These are phyloP conservation scores for Tulasnella calospora DNA, from an alignment of 768 basidiomycete genomes.

Conservation along the genomic window DNA sequence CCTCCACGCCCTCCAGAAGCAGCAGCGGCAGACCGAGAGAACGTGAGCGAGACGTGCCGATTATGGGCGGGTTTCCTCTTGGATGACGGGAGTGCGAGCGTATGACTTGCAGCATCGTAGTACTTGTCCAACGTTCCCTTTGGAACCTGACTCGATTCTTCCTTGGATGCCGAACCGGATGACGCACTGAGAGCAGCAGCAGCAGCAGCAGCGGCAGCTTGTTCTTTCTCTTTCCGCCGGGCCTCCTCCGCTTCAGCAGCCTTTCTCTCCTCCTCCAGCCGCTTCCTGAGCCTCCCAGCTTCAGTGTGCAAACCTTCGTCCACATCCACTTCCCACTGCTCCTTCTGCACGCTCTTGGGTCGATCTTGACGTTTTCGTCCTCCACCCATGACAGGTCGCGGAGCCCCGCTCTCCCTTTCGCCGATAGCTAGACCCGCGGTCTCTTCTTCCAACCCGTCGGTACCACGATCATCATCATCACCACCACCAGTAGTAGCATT, in stretches of 20 bases:
- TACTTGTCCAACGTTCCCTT: conserved; percentile 50
- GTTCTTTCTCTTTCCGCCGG: background rate
- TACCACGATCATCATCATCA: background rate
- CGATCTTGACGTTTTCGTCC: conserved; percentile 13
- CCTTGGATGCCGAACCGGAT: conserved; percentile 2
- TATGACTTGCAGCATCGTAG: conserved; percentile 51
- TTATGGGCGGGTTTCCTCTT: conserved; percentile 22
- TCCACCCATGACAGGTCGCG: conserved; percentile 6
- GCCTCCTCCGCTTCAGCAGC: background rate
- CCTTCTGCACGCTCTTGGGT: conserved; percentile 44
- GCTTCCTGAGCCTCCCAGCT: conserved; percentile 56
- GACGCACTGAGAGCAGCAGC: conserved; percentile 36
- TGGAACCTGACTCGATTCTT: conserved; percentile 26
- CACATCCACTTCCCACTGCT: conserved; percentile 75
- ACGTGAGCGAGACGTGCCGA: conserved; percentile 45
- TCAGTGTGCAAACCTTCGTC: conserved; percentile 71
- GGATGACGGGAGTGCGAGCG: conserved; percentile 61
- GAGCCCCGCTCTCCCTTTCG: background rate
- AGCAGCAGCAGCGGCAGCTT: conserved; percentile 51
- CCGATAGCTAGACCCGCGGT: conserved; percentile 7
- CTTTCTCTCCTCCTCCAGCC: background rate
- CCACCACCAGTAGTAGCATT: background rate
- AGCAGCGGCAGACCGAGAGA: background rate
- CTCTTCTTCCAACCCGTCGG: conserved; percentile 14
- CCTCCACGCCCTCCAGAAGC: background rate